A percentile compares a stretch with the other conserved stretches of the same genome.
Conservation (phyloP, 495 filamentous ascomycete species). For the Penicillium malachiteum region DNA sequence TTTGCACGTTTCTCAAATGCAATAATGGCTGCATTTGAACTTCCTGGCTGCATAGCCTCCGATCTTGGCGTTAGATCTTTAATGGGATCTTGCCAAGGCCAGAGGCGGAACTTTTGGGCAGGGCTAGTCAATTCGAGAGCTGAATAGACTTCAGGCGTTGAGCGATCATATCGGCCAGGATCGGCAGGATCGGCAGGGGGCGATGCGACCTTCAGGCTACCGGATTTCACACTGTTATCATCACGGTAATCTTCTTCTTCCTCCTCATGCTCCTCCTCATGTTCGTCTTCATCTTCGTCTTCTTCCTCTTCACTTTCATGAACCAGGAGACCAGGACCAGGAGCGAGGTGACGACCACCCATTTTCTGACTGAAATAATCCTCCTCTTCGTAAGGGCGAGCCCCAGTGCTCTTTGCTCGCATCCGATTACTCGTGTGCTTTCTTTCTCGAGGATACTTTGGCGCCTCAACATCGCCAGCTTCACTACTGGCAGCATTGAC, state of each 20-base stretch:
- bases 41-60: constrained; percentile 41
- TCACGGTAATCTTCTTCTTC: constrained; percentile 21
- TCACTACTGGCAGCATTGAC: constrained; percentile 45
- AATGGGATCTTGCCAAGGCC: constrained; percentile 45
- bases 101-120: constrained; percentile 30
- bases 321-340: constrained; percentile 47
- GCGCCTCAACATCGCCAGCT: constrained; percentile 34
- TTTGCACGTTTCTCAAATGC: constrained; percentile 41
- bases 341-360: constrained; percentile 29
- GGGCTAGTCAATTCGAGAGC: constrained; percentile 17
- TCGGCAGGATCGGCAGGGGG: constrained; percentile 33
- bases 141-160: constrained; percentile 27
- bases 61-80: constrained; percentile 30
- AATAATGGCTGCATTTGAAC: constrained; percentile 46
- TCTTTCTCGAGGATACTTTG: constrained; percentile 19
- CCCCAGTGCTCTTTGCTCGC: constrained; percentile 50
- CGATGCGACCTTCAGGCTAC: constrained; percentile 26
- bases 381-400: constrained; percentile 37
- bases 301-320: constrained; percentile 48
- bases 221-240: constrained; percentile 5
- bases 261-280: constrained; percentile 32
- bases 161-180: constrained; percentile 23
- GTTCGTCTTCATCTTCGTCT: constrained; percentile 33
- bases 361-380: constrained; percentile 41
- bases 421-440: constrained; percentile 26